Conservation (phyloP, 2,329 filamentous ascomycete species). For the Didymella glomerata region DNA sequence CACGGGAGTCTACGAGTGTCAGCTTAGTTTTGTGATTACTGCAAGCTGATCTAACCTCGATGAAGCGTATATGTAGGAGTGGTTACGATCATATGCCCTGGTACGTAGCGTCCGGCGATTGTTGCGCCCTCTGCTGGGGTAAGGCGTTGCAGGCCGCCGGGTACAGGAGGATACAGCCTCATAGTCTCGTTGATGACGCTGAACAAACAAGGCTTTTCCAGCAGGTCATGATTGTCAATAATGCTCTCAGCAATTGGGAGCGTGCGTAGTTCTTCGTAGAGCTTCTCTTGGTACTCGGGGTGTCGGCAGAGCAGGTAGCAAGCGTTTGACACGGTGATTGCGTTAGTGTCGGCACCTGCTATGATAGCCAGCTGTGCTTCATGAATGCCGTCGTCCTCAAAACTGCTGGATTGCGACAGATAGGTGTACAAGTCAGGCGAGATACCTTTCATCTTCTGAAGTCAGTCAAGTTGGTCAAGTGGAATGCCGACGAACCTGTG, state of each 20-base stretch:
- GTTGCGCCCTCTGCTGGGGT: conserved; percentile 36
- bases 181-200: conserved; percentile 32
- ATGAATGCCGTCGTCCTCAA: conserved; percentile 11
- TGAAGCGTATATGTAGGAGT: conserved; percentile 27
- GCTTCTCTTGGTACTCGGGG: conserved; percentile 35
- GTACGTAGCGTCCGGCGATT: conserved; percentile 31
- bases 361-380: conserved; percentile 28
- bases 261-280: conserved; percentile 21
- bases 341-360: conserved; percentile 60
- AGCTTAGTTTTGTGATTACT: not conserved
- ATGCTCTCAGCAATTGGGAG: conserved; percentile 13
- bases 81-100: conserved; percentile 31
- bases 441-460: conserved; percentile 6
- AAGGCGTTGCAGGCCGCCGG: conserved; percentile 30
- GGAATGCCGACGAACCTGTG: conserved; percentile 9
- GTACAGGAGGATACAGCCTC: conserved; percentile 31
- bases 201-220: conserved; percentile 24
- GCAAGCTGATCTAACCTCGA: conserved; percentile 4
- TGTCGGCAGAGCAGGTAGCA: conserved; percentile 49
- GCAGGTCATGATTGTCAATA: conserved; percentile 15
- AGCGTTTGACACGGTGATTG: conserved; percentile 60
- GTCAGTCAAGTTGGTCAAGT: conserved; percentile 2
- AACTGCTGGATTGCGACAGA: conserved; percentile 18
- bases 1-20: conserved; percentile 18
- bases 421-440: conserved; percentile 28